Conservation (phyloP, 352 stramenopile species). For the Phytophthora boehmeriae region DNA sequence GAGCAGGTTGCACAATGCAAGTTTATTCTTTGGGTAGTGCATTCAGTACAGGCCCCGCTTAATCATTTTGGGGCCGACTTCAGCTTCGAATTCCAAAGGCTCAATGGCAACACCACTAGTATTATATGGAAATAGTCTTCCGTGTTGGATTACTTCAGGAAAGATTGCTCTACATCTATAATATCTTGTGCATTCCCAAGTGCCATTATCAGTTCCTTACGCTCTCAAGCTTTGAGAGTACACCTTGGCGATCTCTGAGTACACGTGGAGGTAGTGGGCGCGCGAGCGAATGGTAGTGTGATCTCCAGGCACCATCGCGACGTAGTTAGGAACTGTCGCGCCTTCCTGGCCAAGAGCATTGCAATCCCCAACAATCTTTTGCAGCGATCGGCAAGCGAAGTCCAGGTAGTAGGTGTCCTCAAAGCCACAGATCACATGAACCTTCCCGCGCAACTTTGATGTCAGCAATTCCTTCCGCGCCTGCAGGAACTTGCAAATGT, state of each 20-base stretch:
- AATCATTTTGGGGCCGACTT: slow-evolving; percentile 37
- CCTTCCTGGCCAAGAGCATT: slow-evolving; percentile 23
- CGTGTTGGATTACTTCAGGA: not conserved
- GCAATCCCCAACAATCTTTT: slow-evolving; percentile 47
- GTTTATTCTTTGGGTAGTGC: slow-evolving; percentile 34
- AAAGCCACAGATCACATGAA: slow-evolving; percentile 74
- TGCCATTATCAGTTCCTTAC: slow-evolving; percentile 1
- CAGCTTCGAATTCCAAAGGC: slow-evolving; percentile 37
- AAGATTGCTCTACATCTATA: not conserved
- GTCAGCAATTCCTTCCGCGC: slow-evolving; percentile 43
- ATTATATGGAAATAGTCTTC: slow-evolving; percentile 2
- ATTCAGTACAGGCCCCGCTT: slow-evolving; percentile 27
- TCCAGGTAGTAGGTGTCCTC: slow-evolving; percentile 86
- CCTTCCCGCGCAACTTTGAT: slow-evolving; percentile 54
- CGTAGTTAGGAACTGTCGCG: slow-evolving; percentile 57
- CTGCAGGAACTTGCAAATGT: slow-evolving; percentile 66
- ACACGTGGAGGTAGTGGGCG: slow-evolving; percentile 65
- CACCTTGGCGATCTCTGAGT: slow-evolving; percentile 60
- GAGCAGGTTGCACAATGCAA: slow-evolving; percentile 41
- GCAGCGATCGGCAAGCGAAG: slow-evolving; percentile 63
- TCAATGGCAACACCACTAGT: slow-evolving; percentile 11
- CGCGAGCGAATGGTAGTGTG: slow-evolving; percentile 74
- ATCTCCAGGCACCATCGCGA: slow-evolving; percentile 72
- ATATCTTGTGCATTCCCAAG: too few relatives aligned
- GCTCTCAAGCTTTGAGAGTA: slow-evolving; percentile 19